Conservation (phyloP, 108 stramenopile genomes). For the Skeletonema marinoi region DNA sequence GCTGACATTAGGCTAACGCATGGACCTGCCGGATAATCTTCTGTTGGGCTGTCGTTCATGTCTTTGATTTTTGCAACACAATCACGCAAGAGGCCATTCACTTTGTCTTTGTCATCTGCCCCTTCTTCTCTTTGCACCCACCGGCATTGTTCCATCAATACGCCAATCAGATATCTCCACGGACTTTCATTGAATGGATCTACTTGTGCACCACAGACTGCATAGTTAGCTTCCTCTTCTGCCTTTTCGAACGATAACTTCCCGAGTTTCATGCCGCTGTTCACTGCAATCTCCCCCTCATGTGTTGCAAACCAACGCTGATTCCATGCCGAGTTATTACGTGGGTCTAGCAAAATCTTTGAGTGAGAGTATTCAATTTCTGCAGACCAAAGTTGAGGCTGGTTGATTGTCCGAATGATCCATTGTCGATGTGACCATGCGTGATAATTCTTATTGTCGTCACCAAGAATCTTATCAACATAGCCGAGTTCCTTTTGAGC, state of each 20-base stretch:
- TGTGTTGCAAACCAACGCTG: slow-evolving; percentile 95
- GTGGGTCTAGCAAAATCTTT: slow-evolving; percentile 77
- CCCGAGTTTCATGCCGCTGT: slow-evolving; percentile 7
- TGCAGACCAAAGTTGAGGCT: slow-evolving; percentile 56
- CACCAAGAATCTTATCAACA: slow-evolving; percentile 70
- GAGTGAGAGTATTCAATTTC: slow-evolving; percentile 79
- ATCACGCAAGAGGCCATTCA: slow-evolving; percentile 13
- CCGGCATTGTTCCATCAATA: slow-evolving; percentile 74
- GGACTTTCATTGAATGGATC: slow-evolving; percentile 90
- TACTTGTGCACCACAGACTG: slow-evolving; percentile 52
- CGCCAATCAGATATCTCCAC: slow-evolving; percentile 79
- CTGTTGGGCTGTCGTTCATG: slow-evolving; percentile 37
- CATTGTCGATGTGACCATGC: slow-evolving; percentile 97
- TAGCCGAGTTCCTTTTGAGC: slow-evolving; percentile 83
- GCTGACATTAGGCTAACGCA: slow-evolving; percentile 66
- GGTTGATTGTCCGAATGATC: slow-evolving; percentile 67
- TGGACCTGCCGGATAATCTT: slow-evolving; percentile 16
- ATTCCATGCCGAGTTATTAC: slow-evolving; percentile 99
- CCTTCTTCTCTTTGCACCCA: slow-evolving; percentile 21
- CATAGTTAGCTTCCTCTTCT: slow-evolving; percentile 64
- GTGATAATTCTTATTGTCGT: slow-evolving; percentile 98
- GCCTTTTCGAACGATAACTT: slow-evolving; percentile 50
- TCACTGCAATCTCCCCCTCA: slow-evolving; percentile 29
- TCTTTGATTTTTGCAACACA: slow-evolving; percentile 35
- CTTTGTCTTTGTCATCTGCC: slow-evolving; percentile 18